Conservation (phyloP, 1,139 yeast genomes). For the Spathaspora sp. region DNA sequence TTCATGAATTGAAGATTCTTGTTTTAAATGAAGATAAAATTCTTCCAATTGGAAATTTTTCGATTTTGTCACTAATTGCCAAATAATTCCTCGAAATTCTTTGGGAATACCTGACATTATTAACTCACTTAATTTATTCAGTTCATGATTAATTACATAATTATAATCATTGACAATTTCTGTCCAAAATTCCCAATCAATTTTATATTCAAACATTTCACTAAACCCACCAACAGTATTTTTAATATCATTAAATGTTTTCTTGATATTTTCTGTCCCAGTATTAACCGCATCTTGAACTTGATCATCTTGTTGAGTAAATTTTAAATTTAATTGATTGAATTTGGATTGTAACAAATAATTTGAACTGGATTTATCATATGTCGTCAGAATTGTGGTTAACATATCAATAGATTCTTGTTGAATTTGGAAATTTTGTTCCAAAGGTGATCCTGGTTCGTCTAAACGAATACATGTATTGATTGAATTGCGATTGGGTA, state of each 20-base stretch:
- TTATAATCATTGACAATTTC: conserved; percentile 73
- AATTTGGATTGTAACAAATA: conserved; percentile 38
- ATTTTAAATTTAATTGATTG: conserved; percentile 28
- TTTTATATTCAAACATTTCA: conserved; percentile 30
- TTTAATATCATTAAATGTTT: conserved; percentile 57
- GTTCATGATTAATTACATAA: conserved; percentile 59
- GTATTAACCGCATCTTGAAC: conserved; percentile 51
- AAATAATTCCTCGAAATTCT: conserved; percentile 82
- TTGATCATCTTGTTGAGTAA: conserved; percentile 29
- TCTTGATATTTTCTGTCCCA: conserved; percentile 62
- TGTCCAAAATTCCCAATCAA: conserved; percentile 91
- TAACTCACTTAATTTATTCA: conserved; percentile 57
- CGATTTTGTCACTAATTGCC: conserved; percentile 89
- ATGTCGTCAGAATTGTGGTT: conserved; percentile 14
- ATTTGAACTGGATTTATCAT: conserved; percentile 26
- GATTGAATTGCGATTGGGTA: conserved; percentile 31
- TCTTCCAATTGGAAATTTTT: conserved; percentile 75
- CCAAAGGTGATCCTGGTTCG: conserved; percentile 18
- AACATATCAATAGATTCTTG: conserved; percentile 6
- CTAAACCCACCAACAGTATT: conserved; percentile 46
- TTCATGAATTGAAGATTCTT: conserved; percentile 63
- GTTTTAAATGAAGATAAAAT: conserved; percentile 53
- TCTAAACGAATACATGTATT: conserved; percentile 29
- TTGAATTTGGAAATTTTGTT: not conserved
- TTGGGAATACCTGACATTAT: conserved; percentile 79